These are phyloP conservation scores for Lipomyces sp. DNA, from an alignment of 805 yeast genomes.

Conservation along the genomic window DNA sequence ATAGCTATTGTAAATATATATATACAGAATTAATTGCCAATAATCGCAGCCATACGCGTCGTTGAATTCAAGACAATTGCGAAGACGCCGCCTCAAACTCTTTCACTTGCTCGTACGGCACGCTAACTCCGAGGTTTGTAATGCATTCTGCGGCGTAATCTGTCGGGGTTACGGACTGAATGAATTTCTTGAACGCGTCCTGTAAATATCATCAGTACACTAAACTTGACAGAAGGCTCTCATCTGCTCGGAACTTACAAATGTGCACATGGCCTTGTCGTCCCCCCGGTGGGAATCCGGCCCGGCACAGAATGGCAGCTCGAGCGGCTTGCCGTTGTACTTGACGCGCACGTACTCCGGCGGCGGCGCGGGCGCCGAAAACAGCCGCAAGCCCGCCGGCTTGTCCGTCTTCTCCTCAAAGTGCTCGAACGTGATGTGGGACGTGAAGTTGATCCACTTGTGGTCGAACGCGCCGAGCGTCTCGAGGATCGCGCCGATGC, in stretches of 20 bases:
- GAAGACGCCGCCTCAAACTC: no score
- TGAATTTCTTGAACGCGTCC: slow-evolving; percentile 12
- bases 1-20: no score
- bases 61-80: no score
- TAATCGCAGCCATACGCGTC: no score
- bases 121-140: not conserved
- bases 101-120: slow-evolving; percentile 1
- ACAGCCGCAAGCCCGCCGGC: not conserved
- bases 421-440: slow-evolving; percentile 26
- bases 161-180: slow-evolving; percentile 5
- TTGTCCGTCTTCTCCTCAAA: slow-evolving; percentile 5
- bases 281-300: slow-evolving; percentile 6
- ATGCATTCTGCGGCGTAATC: slow-evolving; percentile 8
- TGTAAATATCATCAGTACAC: no score
- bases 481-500: slow-evolving; percentile 27
- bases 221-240: no score
- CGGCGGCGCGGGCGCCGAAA: not conserved
- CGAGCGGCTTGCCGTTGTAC: slow-evolving; percentile 27
- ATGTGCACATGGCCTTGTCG: slow-evolving; percentile 19
- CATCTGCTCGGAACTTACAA: no score
- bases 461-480: slow-evolving; percentile 27
- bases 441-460: slow-evolving; percentile 28
- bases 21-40: no score
- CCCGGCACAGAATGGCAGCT: slow-evolving; percentile 21
- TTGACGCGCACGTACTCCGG: slow-evolving; percentile 22